Evolutionary conservation across 2,329 filamentous ascomycete genomes (phyloP).

Genomic region (Aspergillus fumigatiaffinis): DNA sequence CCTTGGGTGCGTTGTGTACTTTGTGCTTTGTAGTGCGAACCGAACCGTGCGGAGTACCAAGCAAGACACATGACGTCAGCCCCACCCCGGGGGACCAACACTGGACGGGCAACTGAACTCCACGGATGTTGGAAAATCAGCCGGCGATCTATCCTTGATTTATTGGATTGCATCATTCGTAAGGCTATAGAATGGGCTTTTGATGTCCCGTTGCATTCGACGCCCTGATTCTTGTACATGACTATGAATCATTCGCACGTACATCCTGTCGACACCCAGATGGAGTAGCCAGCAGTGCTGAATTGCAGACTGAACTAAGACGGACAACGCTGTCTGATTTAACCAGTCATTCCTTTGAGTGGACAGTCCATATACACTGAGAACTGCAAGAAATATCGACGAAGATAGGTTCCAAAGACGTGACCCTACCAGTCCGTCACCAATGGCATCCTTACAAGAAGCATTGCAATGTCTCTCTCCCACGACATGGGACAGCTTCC

Average conservation of each 20-base stretch:
- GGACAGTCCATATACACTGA: no score
- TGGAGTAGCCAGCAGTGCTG: background rate
- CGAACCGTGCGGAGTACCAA: background rate
- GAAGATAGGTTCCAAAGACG: constrained; percentile 2
- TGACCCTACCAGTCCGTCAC: background rate
- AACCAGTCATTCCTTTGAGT: background rate
- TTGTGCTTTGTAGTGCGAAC: no score
- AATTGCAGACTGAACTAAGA: background rate
- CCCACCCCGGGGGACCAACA: background rate
- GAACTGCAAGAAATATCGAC: background rate
- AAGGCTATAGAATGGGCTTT: background rate
- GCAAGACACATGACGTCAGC: background rate
- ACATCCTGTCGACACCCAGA: background rate
- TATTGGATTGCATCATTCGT: background rate
- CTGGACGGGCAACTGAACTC: background rate
- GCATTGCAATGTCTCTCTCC: constrained; percentile 57
- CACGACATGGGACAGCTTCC: constrained; percentile 50
- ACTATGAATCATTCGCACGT: background rate
- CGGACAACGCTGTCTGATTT: background rate
- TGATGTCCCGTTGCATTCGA: background rate
- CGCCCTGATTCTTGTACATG: background rate
- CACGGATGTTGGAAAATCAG: background rate
- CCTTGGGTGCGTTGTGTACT: no score
- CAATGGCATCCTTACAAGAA: constrained; percentile 57
- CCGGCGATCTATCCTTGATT: background rate